Conservation (phyloP, 306 rosid genomes). For the Castanea sativa region DNA sequence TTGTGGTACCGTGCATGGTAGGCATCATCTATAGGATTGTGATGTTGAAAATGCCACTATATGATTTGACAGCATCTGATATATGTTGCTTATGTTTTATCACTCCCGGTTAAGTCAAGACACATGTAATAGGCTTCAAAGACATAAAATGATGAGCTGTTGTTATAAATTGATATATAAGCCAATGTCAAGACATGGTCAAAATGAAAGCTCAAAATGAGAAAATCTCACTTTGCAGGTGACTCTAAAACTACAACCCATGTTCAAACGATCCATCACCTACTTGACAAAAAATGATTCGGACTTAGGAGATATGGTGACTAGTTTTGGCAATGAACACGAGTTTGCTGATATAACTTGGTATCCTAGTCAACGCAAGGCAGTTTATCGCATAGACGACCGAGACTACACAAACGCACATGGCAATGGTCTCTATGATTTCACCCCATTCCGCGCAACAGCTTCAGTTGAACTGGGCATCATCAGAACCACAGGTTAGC, state of each 20-base stretch:
- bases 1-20: too few species aligned
- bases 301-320: conserved; percentile 43
- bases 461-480: conserved; percentile 6
- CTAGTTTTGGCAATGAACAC: conserved; percentile 32
- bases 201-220: neutral
- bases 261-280: conserved; percentile 49
- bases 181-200: neutral
- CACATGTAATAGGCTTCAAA: too few species aligned
- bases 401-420: conserved; percentile 38
- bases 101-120: too few species aligned
- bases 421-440: conserved; percentile 40
- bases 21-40: too few species aligned
- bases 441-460: conserved; percentile 38
- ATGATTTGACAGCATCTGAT: too few species aligned
- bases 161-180: too few species aligned
- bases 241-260: conserved; percentile 45
- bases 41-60: too few species aligned
- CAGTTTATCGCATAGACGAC: conserved; percentile 36
- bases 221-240: conserved; percentile 24
- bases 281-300: conserved; percentile 26
- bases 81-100: too few species aligned
- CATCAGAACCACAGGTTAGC: conserved; percentile 35
- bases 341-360: conserved; percentile 52
- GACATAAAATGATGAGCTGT: too few species aligned
- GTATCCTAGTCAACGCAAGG: conserved; percentile 51